Conservation (phyloP, 192 early-diverging fungal species). For the Gamsiella multidivaricata region DNA sequence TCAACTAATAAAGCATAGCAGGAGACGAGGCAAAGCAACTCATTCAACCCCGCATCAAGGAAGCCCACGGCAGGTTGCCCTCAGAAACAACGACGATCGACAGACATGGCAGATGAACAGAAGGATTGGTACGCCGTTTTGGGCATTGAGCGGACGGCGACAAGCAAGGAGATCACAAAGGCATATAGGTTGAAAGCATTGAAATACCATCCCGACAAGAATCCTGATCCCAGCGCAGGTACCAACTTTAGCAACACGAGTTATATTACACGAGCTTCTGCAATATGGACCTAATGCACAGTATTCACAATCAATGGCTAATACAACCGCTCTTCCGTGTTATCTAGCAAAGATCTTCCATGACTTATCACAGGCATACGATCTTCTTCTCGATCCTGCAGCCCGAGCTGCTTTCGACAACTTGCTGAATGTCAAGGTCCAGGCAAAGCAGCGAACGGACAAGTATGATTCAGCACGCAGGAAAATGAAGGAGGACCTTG, state of each 20-base stretch:
- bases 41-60: not conserved
- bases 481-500: conserved; percentile 60
- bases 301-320: too few relatives aligned
- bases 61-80: too few relatives aligned
- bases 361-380: conserved; percentile 56
- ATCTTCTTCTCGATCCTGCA: conserved; percentile 56
- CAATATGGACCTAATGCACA: not conserved
- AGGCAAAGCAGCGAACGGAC: conserved; percentile 56
- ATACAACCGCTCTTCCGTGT: not conserved
- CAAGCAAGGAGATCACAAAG: conserved; percentile 58
- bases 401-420: conserved; percentile 59
- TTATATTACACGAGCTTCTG: too few relatives aligned
- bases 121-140: conserved; percentile 62
- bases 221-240: conserved; percentile 72
- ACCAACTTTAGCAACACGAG: too few relatives aligned
- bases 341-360: conserved; percentile 58
- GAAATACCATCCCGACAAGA: conserved; percentile 91
- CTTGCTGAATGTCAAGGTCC: conserved; percentile 54
- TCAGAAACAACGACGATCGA: not conserved
- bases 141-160: conserved; percentile 55
- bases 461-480: conserved; percentile 58
- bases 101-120: conserved; percentile 53
- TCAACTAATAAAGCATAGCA: too few relatives aligned
- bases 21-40: too few relatives aligned
- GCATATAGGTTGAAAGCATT: conserved; percentile 74